These are phyloP conservation scores for Ottelia alismoides DNA, from an alignment of 106 monocot species.

Conservation along the genomic window DNA sequence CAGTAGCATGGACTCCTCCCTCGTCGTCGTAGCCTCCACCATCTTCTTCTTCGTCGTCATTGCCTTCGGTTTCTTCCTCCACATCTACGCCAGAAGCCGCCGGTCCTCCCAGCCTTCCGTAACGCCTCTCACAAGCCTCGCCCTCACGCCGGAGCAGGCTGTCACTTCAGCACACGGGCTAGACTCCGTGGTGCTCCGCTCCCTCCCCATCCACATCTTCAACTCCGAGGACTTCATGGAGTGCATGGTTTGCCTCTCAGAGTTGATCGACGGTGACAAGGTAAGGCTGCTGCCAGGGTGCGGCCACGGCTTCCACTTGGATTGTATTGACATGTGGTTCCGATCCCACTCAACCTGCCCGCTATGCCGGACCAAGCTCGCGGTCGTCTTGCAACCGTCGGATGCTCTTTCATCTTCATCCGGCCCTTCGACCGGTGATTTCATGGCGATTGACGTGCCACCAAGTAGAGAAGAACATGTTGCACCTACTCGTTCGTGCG, in stretches of 20 bases:
- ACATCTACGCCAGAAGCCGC: constrained; percentile 7
- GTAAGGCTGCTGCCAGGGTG: constrained; percentile 11
- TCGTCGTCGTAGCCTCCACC: constrained; percentile 7
- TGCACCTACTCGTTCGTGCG: no score
- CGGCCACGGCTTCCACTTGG: constrained; percentile 20
- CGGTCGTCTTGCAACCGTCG: no score
- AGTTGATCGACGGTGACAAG: constrained; percentile 14
- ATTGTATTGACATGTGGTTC: constrained; percentile 25
- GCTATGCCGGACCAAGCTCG: constrained; percentile 10
- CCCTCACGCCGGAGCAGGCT: background rate
- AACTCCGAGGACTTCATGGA: background rate
- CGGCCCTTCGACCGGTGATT: no score
- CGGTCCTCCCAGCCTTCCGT: constrained; percentile 3
- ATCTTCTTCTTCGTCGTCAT: constrained; percentile 13
- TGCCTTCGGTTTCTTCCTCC: constrained; percentile 10
- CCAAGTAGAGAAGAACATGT: no score
- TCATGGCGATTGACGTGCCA: no score
- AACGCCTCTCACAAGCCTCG: background rate
- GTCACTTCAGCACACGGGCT: constrained; percentile 1
- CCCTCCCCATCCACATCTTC: constrained; percentile 8
- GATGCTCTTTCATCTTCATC: no score
- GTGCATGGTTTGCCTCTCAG: constrained; percentile 18
- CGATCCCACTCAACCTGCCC: constrained; percentile 17
- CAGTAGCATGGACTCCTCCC: no score
- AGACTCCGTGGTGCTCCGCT: constrained; percentile 5